Evolutionary conservation across 1,284 basidiomycete genomes (phyloP).

Genomic region (Phylloporus sp.): DNA sequence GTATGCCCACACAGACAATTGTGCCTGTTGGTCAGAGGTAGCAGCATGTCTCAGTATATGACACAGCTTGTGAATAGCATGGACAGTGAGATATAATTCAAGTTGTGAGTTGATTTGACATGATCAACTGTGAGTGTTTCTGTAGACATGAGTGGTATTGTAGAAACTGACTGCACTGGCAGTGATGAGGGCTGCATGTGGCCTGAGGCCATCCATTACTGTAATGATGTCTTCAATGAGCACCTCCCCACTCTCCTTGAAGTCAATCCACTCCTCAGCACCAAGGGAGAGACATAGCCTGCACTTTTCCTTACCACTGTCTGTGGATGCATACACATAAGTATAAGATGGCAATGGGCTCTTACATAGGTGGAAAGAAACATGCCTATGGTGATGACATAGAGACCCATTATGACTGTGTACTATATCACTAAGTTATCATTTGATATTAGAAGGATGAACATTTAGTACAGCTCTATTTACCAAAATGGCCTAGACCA

Average conservation of each 20-base stretch:
- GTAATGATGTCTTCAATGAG: conserved; percentile 55
- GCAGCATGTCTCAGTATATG: conserved; percentile 67
- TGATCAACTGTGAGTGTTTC: neutral
- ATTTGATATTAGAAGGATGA: neutral
- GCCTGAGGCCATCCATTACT: conserved; percentile 64
- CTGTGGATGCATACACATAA: conserved; percentile 31
- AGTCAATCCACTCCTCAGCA: conserved; percentile 75
- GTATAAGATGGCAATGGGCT: neutral
- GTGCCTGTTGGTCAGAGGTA: conserved; percentile 63
- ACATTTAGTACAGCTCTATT: neutral
- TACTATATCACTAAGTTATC: conserved; percentile 60
- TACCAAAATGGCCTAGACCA: conserved; percentile 68
- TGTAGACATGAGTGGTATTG: neutral
- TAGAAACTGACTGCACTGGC: conserved; percentile 44
- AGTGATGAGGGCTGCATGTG: conserved; percentile 67
- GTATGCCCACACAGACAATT: conserved; percentile 66
- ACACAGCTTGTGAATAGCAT: conserved; percentile 40
- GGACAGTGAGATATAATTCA: neutral
- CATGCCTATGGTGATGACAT: conserved; percentile 70
- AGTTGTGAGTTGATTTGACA: neutral
- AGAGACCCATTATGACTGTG: conserved; percentile 64
- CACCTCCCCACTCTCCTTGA: conserved; percentile 52
- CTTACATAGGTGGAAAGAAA: neutral
- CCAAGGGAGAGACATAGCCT: conserved; percentile 62
- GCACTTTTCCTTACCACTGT: conserved; percentile 69